Base-by-base conservation (phyloP, 1,284 basidiomycete species). In the Uromyces viciae-fabae region DNA sequence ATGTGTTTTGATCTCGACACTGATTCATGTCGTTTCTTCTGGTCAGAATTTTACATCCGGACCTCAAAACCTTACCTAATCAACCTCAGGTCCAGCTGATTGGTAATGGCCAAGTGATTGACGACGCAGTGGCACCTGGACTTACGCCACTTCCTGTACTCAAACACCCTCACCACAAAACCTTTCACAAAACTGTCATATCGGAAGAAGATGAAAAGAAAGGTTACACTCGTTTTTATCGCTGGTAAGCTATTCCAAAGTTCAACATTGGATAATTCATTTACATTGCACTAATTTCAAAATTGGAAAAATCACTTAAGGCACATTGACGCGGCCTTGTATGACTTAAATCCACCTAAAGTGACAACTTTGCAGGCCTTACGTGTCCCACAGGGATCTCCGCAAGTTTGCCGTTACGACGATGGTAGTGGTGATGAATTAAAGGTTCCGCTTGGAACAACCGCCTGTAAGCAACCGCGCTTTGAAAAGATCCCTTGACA, bases 311-410 rank as follows among this genome's bases (percentile, higher is more conserved):
- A n/a, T n/a, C n/a, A n/a, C n/a, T n/a, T 7, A 83, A 84, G 87
- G 87, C 94, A 96, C 87, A 95, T 96, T 86, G 94, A 97, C 84
- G 94, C 94, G 0, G 94, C 94, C 0, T 87, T 96, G 36, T 97
- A 96, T 86, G 91, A 93, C 82, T 89, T 94, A 33, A 81, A 84
- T 36, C 82, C 85, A 40, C 94, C 94, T 2, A 91, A 90, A 83
- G 94, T 94, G 56, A 97, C 95, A 1, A 94, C 94, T 0, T 90
- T 97, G 9, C 94, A 95, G 83, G 93, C 91, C 0, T 88, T 95
- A 80, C 88, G 85, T 0, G 91, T 95, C 0, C 94, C 94, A 0
- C 83, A 88, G 42, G 94, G 93, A 0, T 85, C 87, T 2, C 84
- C 83, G 25, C 94, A 95, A 88, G 88, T 88, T 0, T 90, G 91